Percentiles rank a stretch among this genome's conserved stretches.
These are phyloP conservation scores for Sindora glabra DNA, from an alignment of 306 rosid species.

Conservation along the genomic window DNA sequence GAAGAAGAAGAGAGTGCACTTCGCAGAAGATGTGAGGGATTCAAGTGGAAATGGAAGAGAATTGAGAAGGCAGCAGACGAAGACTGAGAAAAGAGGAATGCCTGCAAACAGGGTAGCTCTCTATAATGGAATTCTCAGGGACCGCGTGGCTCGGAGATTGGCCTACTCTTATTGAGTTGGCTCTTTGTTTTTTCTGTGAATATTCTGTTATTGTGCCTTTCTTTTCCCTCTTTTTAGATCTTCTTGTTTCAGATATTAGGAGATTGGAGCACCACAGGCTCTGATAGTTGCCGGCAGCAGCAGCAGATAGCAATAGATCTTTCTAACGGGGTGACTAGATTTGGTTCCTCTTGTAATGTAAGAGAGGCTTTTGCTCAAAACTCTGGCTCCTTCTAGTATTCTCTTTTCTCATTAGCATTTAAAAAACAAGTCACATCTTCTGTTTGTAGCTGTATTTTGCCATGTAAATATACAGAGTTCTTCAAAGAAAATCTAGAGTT, in stretches of 20 bases:
- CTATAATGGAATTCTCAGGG: constrained; percentile 80
- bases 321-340: constrained; percentile 8
- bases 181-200: constrained; percentile 21
- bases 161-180: constrained; percentile 51
- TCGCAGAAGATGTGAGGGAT: constrained; percentile 77
- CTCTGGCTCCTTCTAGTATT: not conserved
- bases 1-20: constrained; percentile 65
- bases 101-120: constrained; percentile 81
- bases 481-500: not conserved
- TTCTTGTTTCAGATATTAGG: not conserved
- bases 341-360: not conserved
- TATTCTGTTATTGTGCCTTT: constrained; percentile 7
- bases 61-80: constrained; percentile 49
- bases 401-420: not conserved
- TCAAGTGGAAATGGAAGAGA: constrained; percentile 54
- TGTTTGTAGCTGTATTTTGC: not conserved
- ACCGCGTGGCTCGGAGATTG: constrained; percentile 60
- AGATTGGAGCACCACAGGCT: constrained; percentile 2
- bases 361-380: not conserved
- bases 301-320: constrained; percentile 5
- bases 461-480: not conserved
- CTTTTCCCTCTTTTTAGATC: not conserved
- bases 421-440: not conserved
- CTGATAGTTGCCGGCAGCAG: constrained; percentile 15
- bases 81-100: constrained; percentile 42